Percentiles rank a stretch among this genome's conserved stretches.
Evolutionary conservation across 352 stramenopile genomes (phyloP).

Genomic region (Hyaloperonospora brassicae): DNA sequence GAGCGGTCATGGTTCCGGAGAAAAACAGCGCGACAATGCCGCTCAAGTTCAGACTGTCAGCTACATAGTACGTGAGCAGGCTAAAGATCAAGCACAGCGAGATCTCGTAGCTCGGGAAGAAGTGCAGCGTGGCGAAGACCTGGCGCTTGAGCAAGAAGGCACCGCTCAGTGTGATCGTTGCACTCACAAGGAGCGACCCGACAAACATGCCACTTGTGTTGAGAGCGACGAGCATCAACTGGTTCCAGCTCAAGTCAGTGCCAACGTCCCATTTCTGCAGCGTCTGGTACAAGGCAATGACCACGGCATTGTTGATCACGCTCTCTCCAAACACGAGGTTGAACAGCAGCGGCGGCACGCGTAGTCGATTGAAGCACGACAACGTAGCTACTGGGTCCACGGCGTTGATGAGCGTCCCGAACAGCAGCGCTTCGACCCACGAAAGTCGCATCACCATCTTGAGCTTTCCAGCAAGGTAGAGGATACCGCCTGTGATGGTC

Average conservation of each 20-base stretch:
- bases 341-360: slow-evolving; percentile 85
- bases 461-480: slow-evolving; percentile 58
- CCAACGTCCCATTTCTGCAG: slow-evolving; percentile 81
- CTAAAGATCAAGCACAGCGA: slow-evolving; percentile 80
- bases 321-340: slow-evolving; percentile 94
- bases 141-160: slow-evolving; percentile 76
- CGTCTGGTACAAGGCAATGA: slow-evolving; percentile 90
- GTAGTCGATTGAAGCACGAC: slow-evolving; percentile 87
- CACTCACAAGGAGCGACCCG: slow-evolving; percentile 65
- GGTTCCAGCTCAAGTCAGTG: slow-evolving; percentile 54
- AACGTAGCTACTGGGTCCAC: slow-evolving; percentile 93
- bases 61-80: slow-evolving; percentile 76
- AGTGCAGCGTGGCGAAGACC: slow-evolving; percentile 60
- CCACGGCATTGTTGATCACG: slow-evolving; percentile 92
- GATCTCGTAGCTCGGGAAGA: slow-evolving; percentile 81
- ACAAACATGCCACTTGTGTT: slow-evolving; percentile 72
- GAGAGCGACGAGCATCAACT: slow-evolving; percentile 51
- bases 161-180: slow-evolving; percentile 56
- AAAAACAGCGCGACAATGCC: slow-evolving; percentile 93
- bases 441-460: slow-evolving; percentile 62
- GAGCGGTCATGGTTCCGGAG: slow-evolving; percentile 81
- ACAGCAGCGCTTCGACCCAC: slow-evolving; percentile 87
- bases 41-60: slow-evolving; percentile 66
- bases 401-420: slow-evolving; percentile 89
- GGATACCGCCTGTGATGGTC: slow-evolving; percentile 58